These are phyloP conservation scores for Coemansia sp. DNA, from an alignment of 192 early-diverging fungal genomes.

Conservation along the genomic window DNA sequence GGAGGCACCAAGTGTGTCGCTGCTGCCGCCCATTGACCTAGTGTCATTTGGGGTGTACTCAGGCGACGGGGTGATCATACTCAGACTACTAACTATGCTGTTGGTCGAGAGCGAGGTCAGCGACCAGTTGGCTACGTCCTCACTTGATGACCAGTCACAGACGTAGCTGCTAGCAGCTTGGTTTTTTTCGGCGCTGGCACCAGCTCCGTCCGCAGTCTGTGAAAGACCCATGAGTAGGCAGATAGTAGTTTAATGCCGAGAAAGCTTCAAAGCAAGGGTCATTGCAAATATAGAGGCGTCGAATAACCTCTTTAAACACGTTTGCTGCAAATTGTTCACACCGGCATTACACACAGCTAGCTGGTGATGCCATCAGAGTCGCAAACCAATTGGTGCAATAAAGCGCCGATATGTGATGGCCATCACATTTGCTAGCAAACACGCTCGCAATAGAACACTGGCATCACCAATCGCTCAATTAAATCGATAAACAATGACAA, in stretches of 20 bases:
- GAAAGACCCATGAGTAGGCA: not conserved
- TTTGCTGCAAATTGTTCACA: not conserved
- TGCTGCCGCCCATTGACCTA: conserved; percentile 5
- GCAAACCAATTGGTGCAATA: conserved; percentile 1
- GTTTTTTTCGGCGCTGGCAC: not conserved
- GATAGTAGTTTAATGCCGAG: not conserved
- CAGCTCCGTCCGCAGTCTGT: not conserved
- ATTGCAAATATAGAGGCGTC: not conserved
- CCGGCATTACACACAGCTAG: not conserved
- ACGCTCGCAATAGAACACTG: not conserved
- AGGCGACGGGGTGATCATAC: conserved; percentile 16
- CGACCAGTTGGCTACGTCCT: conserved; percentile 24
- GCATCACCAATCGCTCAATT: not conserved
- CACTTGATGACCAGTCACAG: conserved; percentile 26
- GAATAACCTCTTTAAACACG: not conserved
- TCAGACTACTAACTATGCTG: conserved; percentile 9
- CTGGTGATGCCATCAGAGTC: conserved; percentile 3
- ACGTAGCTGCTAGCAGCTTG: not conserved
- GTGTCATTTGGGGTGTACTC: not conserved
- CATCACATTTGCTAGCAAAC: not conserved
- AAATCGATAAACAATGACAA: not conserved
- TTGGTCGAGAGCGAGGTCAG: conserved; percentile 16
- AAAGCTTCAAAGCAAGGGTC: not conserved
- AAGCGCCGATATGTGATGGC: not conserved
- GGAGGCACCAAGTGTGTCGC: conserved; percentile 9